These are phyloP conservation scores for Trametes polyzona DNA, from an alignment of 1,284 basidiomycete genomes.

Conservation along the genomic window DNA sequence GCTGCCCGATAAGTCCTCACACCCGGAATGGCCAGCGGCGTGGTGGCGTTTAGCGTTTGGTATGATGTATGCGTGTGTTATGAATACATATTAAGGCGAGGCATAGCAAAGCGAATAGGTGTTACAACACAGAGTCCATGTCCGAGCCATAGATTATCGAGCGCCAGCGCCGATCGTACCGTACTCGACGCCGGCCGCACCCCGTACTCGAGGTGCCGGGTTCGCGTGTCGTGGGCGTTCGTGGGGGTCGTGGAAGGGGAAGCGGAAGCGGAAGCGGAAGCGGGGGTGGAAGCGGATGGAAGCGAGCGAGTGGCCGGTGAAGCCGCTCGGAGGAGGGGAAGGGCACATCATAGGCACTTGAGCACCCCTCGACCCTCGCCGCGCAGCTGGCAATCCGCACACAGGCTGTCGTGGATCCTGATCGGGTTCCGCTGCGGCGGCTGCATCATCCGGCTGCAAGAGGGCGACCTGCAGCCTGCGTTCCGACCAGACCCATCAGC, in stretches of 20 bases:
- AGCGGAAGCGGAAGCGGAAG: constrained; percentile 1
- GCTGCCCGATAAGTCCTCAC: neutral
- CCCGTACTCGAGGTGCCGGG: constrained; percentile 13
- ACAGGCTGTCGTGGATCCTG: constrained; percentile 63
- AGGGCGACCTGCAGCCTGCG: constrained; percentile 61
- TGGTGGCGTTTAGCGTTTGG: constrained; percentile 22
- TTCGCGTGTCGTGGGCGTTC: neutral
- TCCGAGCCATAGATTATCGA: constrained; percentile 23
- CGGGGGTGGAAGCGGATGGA: neutral
- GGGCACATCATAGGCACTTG: constrained; percentile 17
- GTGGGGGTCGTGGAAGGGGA: neutral
- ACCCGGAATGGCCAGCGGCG: neutral
- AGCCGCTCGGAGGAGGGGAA: neutral
- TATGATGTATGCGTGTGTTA: constrained; percentile 16
- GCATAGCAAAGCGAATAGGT: constrained; percentile 25
- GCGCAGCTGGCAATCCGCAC: constrained; percentile 56
- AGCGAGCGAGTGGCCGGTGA: neutral
- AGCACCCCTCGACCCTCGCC: constrained; percentile 37
- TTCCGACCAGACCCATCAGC: constrained; percentile 13
- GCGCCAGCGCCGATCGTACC: constrained; percentile 32
- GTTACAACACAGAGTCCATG: constrained; percentile 30
- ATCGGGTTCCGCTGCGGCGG: constrained; percentile 75
- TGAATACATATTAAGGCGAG: constrained; percentile 24
- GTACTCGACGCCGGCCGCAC: constrained; percentile 18
- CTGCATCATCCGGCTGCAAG: constrained; percentile 70